phyloP scores from a whole-genome alignment of 2,329 filamentous ascomycete genomes.

The Metarhizium guizhouense region DNA sequence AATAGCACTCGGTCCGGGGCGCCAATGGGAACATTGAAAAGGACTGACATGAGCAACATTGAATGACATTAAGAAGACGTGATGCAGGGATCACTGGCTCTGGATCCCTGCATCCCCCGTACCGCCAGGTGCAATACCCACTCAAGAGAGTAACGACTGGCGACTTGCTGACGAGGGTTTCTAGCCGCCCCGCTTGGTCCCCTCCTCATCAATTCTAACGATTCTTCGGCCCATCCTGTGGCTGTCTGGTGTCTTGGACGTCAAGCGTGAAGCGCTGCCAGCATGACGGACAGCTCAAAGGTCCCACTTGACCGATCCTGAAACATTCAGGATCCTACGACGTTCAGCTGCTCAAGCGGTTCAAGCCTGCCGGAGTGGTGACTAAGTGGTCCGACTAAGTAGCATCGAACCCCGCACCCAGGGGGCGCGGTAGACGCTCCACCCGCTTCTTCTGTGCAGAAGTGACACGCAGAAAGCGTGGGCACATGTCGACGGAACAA shows the following conservation, averaged over 20 bases:
- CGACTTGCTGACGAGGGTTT: no score
- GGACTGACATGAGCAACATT: no score
- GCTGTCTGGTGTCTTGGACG: no score
- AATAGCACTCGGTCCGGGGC: not conserved
- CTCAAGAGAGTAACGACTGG: no score
- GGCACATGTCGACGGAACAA: not conserved
- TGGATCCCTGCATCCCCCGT: no score
- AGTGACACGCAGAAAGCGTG: not conserved
- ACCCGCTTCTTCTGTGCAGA: not conserved
- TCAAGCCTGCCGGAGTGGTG: no score
- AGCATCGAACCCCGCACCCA: not conserved
- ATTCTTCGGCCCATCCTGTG: no score
- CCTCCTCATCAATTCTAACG: not conserved
- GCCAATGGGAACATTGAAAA: not conserved
- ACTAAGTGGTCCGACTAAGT: no score
- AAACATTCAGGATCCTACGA: not conserved
- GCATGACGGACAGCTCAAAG: not conserved
- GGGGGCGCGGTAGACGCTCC: not conserved
- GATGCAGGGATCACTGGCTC: no score
- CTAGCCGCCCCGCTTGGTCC: not conserved
- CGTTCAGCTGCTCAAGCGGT: not conserved
- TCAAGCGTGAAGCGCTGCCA: no score
- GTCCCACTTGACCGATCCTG: not conserved
- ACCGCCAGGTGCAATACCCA: no score
- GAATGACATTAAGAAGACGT: no score